These are phyloP conservation scores for Parietichytrium sp. DNA, from an alignment of 108 stramenopile species.

Conservation along the genomic window DNA sequence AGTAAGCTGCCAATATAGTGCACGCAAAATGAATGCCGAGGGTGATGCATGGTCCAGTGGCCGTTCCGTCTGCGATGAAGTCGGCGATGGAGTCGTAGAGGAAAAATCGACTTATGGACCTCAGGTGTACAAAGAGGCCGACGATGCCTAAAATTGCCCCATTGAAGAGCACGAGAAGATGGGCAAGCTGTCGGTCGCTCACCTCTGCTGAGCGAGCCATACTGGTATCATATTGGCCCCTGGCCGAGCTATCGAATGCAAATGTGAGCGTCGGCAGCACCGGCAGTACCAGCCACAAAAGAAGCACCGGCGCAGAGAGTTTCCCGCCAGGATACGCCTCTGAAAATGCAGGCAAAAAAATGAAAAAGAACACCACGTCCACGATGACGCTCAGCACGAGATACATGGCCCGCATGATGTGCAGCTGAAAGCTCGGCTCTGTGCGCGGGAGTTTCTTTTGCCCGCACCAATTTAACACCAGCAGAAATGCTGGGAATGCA, in stretches of 20 bases:
- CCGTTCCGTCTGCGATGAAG: not conserved
- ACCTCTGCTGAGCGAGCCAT: not conserved
- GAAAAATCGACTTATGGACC: not conserved
- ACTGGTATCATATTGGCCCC: not conserved
- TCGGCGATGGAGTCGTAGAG: not conserved
- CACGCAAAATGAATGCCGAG: not conserved
- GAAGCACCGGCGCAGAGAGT: not conserved
- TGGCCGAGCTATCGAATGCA: not conserved
- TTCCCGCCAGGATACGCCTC: not conserved
- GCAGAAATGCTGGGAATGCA: not conserved
- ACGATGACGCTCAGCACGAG: not conserved
- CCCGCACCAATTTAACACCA: not conserved
- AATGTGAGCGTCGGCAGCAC: not conserved
- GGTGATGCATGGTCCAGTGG: not conserved
- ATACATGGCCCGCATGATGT: not conserved
- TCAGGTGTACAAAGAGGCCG: slow-evolving; percentile 39
- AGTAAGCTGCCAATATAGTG: not conserved
- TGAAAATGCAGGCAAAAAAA: not conserved
- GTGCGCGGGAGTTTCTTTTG: not conserved
- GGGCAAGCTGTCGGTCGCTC: slow-evolving; percentile 20
- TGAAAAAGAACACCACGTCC: not conserved
- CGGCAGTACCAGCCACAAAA: not conserved
- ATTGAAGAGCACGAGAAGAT: not conserved
- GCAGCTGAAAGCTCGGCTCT: not conserved
- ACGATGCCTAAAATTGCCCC: not conserved